Evolutionary conservation across 1,139 yeast species (phyloP).

Genomic region (Suhomyces coccinellae): DNA sequence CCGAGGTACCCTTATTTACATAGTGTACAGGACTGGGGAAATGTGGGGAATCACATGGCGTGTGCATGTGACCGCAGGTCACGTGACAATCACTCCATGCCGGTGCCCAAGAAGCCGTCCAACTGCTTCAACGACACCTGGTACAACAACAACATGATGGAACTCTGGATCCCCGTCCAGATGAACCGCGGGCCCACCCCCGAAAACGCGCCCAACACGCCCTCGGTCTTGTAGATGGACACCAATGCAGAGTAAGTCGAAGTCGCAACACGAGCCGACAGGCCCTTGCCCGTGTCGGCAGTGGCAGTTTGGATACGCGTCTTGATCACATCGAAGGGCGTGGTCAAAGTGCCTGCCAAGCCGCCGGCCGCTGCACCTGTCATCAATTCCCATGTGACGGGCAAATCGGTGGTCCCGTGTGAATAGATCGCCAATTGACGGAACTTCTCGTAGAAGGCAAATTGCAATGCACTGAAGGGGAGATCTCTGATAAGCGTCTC

Average conservation of each 20-base stretch:
- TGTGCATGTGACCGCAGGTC: neutral
- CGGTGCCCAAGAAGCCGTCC: constrained; percentile 18
- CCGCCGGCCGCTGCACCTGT: constrained; percentile 99
- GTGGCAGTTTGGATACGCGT: constrained; percentile 82
- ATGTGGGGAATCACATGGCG: neutral
- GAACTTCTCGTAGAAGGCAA: constrained; percentile 91
- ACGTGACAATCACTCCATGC: neutral
- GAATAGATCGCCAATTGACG: constrained; percentile 59
- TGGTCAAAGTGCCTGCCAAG: constrained; percentile 79
- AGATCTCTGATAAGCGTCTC: constrained; percentile 89
- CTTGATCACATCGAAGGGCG: constrained; percentile 89
- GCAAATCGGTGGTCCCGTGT: constrained; percentile 44
- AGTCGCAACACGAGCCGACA: constrained; percentile 34
- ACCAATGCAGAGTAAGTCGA: constrained; percentile 64
- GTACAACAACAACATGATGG: constrained; percentile 87
- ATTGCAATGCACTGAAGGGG: constrained; percentile 93
- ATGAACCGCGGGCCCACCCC: constrained; percentile 96
- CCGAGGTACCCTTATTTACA: constrained; percentile 6
- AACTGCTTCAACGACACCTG: constrained; percentile 56
- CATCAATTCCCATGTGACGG: constrained; percentile 61
- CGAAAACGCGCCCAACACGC: constrained; percentile 75
- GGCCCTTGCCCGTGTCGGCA: neutral
- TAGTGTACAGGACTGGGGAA: constrained; percentile 3
- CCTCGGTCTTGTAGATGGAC: constrained; percentile 73
- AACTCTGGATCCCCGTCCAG: constrained; percentile 95